Evolutionary conservation across 2,329 filamentous ascomycete species (phyloP).

Genomic region (Ophiocordyceps sinensis): DNA sequence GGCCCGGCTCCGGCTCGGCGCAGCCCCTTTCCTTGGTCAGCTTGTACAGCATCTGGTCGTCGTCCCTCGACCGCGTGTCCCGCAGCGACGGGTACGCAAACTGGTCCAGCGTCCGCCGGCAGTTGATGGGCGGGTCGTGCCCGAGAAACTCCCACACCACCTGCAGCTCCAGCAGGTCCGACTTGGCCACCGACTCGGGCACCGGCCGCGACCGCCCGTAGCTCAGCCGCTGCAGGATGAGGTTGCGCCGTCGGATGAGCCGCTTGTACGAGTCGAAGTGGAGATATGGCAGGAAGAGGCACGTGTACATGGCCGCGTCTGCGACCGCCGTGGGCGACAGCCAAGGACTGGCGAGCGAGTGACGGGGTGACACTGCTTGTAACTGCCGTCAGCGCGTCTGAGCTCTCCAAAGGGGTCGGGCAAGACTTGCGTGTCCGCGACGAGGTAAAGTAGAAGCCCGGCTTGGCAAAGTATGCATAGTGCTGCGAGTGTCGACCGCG

Average conservation of each 20-base stretch:
- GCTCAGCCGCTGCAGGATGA: constrained; percentile 35
- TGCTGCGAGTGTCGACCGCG: constrained; percentile 33
- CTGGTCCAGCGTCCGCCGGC: constrained; percentile 47
- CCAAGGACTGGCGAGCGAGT: constrained; percentile 13
- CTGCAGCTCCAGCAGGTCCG: constrained; percentile 41
- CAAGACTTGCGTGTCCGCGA: constrained; percentile 16
- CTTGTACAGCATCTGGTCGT: constrained; percentile 56
- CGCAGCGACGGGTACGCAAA: constrained; percentile 47
- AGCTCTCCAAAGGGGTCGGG: not conserved
- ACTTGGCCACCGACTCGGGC: constrained; percentile 35
- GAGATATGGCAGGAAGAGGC: constrained; percentile 42
- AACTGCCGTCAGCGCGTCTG: not conserved
- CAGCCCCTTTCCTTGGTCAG: constrained; percentile 34
- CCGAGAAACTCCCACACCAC: constrained; percentile 50
- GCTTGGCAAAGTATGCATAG: constrained; percentile 33
- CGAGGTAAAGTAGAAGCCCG: constrained; percentile 31
- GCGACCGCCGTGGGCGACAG: constrained; percentile 11
- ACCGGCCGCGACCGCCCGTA: constrained; percentile 43
- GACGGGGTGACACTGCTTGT: constrained; percentile 20
- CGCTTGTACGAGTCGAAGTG: constrained; percentile 51
- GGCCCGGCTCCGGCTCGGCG: constrained; percentile 7
- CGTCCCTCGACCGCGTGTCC: constrained; percentile 45
- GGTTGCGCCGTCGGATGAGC: constrained; percentile 38
- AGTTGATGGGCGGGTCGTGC: constrained; percentile 45
- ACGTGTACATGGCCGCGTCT: constrained; percentile 24